Evolutionary conservation across 2,329 filamentous ascomycete species (phyloP), one percentile per base, ranked within the genome.

Genomic region (Pseudogymnoascus verrucosus): DNA sequence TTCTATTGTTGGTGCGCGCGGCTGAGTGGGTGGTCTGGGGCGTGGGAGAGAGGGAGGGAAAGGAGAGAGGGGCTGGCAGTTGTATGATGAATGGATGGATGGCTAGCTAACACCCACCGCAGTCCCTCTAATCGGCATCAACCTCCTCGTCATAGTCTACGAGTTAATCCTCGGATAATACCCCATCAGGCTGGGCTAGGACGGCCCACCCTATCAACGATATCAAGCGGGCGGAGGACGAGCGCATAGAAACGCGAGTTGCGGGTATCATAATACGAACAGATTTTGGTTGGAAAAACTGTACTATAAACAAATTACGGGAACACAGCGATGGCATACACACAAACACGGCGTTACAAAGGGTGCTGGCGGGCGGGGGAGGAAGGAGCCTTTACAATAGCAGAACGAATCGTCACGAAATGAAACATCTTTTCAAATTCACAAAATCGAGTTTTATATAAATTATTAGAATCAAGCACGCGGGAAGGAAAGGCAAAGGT

Each of bases 71-170:
- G 14, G 8, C 14, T 16, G 37, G 37, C 14, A 16, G n/a, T 11
- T 1, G 47, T 63, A 26, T 26, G 26, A n/a, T n/a, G n/a, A n/a
- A 26, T 26, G 26, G 14, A 63, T 26, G 40, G 42, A 31, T 34
- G 21, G 11, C 14, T 12, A 14, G 21, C 62, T 60, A 42, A 64
- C 36, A 19, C 12, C 2, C 5, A 51, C 64, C 5, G 28, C 69
- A 95, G 91, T 93, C 81, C 92, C 91, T 12, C 77, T 96, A 67
- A 96, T 96, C 76, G 84, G 86, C 66, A 85, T 93, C 71, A 96
- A 96, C 76, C 86, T 87, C 5, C 75, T 93, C 68, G 88, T 96
- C 68, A 95, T 96, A 73, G 74, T 91, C 65, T 96, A 93, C 77
- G 89, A 92, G 77, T 79, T 95, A 42, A 81, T 92, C 57, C 79